These are phyloP conservation scores for Adansonia gregorii DNA, from an alignment of 441 rosid genomes.

Conservation along the genomic window DNA sequence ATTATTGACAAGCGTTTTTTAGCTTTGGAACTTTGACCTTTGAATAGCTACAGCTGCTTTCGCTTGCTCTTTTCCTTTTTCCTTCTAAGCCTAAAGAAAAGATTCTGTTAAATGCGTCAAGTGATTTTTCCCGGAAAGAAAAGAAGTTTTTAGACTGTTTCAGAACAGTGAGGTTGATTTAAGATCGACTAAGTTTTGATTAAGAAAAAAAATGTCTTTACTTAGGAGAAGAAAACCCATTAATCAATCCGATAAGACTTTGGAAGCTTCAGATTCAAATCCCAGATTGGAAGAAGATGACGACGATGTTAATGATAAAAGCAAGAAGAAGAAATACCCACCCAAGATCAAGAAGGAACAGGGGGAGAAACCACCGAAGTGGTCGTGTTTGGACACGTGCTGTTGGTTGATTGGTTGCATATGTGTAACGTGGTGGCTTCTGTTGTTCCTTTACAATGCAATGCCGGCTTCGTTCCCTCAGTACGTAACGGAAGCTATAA, in stretches of 20 bases:
- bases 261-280: conserved; percentile 32
- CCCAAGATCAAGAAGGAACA: conserved; percentile 32
- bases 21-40: not conserved
- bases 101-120: not conserved
- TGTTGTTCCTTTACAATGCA: conserved; percentile 77
- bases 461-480: conserved; percentile 88
- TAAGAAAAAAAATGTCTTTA: not conserved
- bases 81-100: not conserved
- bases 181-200: not conserved
- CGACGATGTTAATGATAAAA: conserved; percentile 33
- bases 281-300: conserved; percentile 1
- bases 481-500: conserved; percentile 83
- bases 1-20: not conserved
- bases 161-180: not conserved
- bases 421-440: conserved; percentile 82
- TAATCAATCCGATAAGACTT: conserved; percentile 35
- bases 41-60: not conserved
- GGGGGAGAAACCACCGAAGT: conserved; percentile 35
- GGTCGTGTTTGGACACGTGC: conserved; percentile 86
- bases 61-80: not conserved
- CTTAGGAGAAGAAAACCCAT: conserved; percentile 21
- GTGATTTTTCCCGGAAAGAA: not conserved
- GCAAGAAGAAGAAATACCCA: conserved; percentile 28
- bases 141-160: not conserved
- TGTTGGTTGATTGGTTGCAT: conserved; percentile 87